Percentiles rank a stretch among this genome's conserved stretches.
phyloP scores from a whole-genome alignment of 2,329 filamentous ascomycete genomes.

The Ophiocordyceps australis region DNA sequence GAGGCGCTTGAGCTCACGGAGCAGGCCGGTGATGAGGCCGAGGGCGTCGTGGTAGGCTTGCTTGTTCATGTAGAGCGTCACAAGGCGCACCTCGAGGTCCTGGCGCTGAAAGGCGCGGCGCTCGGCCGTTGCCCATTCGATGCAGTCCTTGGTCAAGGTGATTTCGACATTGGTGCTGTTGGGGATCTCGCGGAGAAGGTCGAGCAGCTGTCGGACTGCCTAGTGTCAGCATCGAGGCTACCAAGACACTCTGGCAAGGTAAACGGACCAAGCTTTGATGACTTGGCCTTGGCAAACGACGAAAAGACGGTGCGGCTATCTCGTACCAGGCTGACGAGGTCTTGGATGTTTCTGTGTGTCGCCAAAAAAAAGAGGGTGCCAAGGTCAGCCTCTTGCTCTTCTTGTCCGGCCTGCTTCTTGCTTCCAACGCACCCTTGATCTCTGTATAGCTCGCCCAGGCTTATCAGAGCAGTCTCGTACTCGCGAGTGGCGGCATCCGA shows the following conservation, averaged over 20 bases:
- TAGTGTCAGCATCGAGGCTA: neutral
- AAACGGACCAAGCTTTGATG: conserved; percentile 76
- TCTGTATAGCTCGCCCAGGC: conserved; percentile 80
- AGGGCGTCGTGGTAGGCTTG: conserved; percentile 95
- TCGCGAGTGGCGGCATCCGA: conserved; percentile 74
- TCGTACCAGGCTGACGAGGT: conserved; percentile 77
- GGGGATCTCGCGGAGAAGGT: conserved; percentile 86
- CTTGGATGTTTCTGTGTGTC: conserved; percentile 47
- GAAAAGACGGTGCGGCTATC: conserved; percentile 83
- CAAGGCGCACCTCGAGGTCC: conserved; percentile 91
- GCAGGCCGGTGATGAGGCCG: conserved; percentile 86
- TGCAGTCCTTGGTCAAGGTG: conserved; percentile 91
- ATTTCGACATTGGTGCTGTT: conserved; percentile 91
- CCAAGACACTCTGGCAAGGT: neutral
- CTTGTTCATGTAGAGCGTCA: conserved; percentile 90
- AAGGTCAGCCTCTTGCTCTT: conserved; percentile 1
- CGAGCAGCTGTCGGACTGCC: conserved; percentile 84
- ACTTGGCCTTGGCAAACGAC: conserved; percentile 97
- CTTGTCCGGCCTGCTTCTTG: neutral
- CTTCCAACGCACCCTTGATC: conserved; percentile 53
- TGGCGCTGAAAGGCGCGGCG: conserved; percentile 91
- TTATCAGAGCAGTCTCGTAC: conserved; percentile 79
- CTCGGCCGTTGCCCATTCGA: conserved; percentile 96
- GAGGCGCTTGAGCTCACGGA: conserved; percentile 91
- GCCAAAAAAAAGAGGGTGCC: too few relatives aligned